Base-by-base conservation (phyloP, 2,329 filamentous ascomycete genomes). In the Gaeumannomyces tritici region DNA sequence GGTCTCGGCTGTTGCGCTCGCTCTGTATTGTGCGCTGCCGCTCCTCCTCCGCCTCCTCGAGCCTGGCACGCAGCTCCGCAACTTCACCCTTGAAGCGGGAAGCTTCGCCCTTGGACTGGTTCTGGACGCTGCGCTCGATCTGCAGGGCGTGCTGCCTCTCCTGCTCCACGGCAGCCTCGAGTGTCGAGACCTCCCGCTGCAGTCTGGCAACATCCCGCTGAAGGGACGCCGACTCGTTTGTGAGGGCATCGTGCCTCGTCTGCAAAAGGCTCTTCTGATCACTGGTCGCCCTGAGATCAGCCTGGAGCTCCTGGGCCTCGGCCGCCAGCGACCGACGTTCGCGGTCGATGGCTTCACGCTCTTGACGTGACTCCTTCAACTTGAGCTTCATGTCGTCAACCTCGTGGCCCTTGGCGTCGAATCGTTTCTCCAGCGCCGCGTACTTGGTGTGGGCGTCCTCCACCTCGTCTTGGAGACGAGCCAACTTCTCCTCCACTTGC, bases 191-290 rank as follows among this genome's bases (percentile, higher is more conserved):
- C 24, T 80, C 73, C 64, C 70, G 77, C 63, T 82, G 76, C 35
- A 84, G 70, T 57, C 73, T 77, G 35, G 79, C 72, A 4, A 91
- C 74, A 57, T 91, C 88, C 29, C 79, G 79, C 69, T 90, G 88
- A 15, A 92, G 75, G n/a, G 83, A 78, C 6, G 80, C 77, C 1
- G 87, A 89, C 71, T 93, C 88, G 47, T 78, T 80, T 0, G 83
- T 83, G 29, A 92, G 73, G 6, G 86, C 79, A 66, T 91, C 85
- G 68, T 91, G 85, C 4, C 88, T 86, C 57, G 79, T 82, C 69
- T 90, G 87, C 24, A 92, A 76, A 15, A 90, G 74, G 61, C 86
- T 83, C 71, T 90, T 91, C 71, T 91, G 88, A 65, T 87, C 84
- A 55, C 47, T 61, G 42, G 77, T 75, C 63, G 80, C 75, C 64